Evolutionary conservation across 495 filamentous ascomycete genomes (phyloP).

Genomic region (Eremomyces bilateralis): DNA sequence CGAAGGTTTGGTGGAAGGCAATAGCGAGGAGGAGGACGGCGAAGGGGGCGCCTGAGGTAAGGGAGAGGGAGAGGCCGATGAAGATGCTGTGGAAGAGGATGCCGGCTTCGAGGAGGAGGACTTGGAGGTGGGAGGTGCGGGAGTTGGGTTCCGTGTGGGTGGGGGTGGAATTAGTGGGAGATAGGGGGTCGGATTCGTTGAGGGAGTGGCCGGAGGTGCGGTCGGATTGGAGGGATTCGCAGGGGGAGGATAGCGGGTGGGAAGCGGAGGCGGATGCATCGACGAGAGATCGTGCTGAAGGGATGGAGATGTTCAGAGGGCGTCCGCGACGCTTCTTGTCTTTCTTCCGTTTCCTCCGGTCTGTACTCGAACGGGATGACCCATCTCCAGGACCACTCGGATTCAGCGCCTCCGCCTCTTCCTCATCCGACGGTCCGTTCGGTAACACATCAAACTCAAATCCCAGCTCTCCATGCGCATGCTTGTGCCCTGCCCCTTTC

Average conservation of each 20-base stretch:
- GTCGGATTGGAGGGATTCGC: background rate
- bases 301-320: background rate
- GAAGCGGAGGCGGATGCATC: background rate
- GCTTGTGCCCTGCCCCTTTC: slow-evolving; percentile 19
- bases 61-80: slow-evolving; percentile 45
- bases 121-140: slow-evolving; percentile 14
- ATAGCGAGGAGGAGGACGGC: slow-evolving; percentile 46
- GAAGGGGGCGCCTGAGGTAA: slow-evolving; percentile 39
- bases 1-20: slow-evolving; percentile 49
- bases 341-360: background rate
- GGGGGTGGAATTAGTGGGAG: slow-evolving; percentile 11
- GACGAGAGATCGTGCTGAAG: background rate
- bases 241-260: background rate
- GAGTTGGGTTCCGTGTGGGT: too few relatives aligned
- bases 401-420: background rate
- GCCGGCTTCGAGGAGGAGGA: slow-evolving; percentile 22
- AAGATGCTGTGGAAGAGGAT: slow-evolving; percentile 38
- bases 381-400: background rate
- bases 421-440: background rate
- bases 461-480: slow-evolving; percentile 4
- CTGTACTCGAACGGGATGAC: background rate
- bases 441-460: background rate
- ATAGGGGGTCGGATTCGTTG: background rate
- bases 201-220: background rate
- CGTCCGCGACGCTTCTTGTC: background rate